Conservation (phyloP, 768 basidiomycete genomes). For the Phanerodontia chrysosporium region DNA sequence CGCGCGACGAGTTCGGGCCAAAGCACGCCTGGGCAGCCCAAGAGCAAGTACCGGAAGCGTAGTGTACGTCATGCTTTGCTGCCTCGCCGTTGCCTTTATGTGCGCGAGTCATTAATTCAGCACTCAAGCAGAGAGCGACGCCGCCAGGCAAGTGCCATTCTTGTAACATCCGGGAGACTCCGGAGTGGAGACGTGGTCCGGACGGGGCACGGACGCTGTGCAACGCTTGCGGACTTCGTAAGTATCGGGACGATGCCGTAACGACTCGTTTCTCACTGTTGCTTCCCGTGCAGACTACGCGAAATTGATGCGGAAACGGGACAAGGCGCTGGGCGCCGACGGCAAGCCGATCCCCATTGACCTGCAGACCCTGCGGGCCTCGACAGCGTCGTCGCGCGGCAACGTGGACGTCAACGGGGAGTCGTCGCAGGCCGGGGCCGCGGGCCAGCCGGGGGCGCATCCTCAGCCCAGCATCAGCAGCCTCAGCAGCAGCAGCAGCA, state of each 20-base stretch:
- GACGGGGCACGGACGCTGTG: slow-evolving; percentile 82
- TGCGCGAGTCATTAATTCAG: slow-evolving; percentile 20
- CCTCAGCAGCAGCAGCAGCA: slow-evolving; percentile 6
- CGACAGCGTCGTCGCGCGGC: slow-evolving; percentile 26
- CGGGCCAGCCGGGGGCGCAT: too few relatives aligned
- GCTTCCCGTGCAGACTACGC: slow-evolving; percentile 57
- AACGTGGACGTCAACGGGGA: slow-evolving; percentile 12
- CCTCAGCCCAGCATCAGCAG: slow-evolving; percentile 10
- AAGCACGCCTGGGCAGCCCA: slow-evolving; percentile 43
- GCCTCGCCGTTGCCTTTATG: slow-evolving; percentile 16
- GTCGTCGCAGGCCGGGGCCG: neutral
- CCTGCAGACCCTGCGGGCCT: slow-evolving; percentile 72
- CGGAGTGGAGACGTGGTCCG: slow-evolving; percentile 84
- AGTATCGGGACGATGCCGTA: slow-evolving; percentile 27
- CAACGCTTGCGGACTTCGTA: slow-evolving; percentile 83
- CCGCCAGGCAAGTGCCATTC: slow-evolving; percentile 87
- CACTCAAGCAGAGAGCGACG: slow-evolving; percentile 63
- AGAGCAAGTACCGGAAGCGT: slow-evolving; percentile 81
- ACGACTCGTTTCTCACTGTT: neutral
- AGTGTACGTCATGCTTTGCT: slow-evolving; percentile 51
- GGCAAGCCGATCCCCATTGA: slow-evolving; percentile 58
- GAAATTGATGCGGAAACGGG: slow-evolving; percentile 75
- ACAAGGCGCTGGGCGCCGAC: slow-evolving; percentile 54
- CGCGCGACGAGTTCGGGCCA: slow-evolving; percentile 66
- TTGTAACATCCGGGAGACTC: slow-evolving; percentile 82